phyloP scores from a whole-genome alignment of 148 eudicot genomes.

The Beta vulgaris region DNA sequence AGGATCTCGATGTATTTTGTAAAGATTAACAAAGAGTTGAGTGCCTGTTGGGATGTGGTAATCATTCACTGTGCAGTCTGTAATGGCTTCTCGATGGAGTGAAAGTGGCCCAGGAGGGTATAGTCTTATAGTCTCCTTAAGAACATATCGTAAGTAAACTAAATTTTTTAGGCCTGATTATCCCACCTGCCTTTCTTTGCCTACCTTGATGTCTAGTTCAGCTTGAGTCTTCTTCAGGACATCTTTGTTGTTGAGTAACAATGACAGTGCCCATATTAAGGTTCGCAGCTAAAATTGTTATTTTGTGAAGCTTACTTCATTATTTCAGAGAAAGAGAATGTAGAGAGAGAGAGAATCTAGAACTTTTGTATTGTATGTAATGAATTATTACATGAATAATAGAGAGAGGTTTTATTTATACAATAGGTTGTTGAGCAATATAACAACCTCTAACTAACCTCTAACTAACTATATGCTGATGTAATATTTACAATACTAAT shows the following conservation, averaged over 20 bases:
- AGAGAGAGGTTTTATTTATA: too few species aligned
- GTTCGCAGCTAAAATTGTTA: too few species aligned
- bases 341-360: too few species aligned
- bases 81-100: conserved; percentile 13
- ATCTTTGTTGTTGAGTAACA: conserved; percentile 26
- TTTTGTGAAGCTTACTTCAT: too few species aligned
- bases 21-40: conserved; percentile 12
- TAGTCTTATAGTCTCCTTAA: conserved; percentile 18
- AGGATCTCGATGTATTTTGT: conserved; percentile 27
- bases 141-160: conserved; percentile 20
- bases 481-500: too few species aligned
- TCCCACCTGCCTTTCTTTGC: conserved; percentile 24
- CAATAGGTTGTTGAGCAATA: too few species aligned
- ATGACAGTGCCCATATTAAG: conserved; percentile 29
- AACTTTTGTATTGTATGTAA: too few species aligned
- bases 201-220: conserved; percentile 28
- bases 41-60: conserved; percentile 22
- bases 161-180: conserved; percentile 21
- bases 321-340: too few species aligned
- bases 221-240: conserved; percentile 25
- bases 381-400: too few species aligned
- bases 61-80: conserved; percentile 18
- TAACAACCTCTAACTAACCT: too few species aligned
- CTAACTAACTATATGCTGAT: too few species aligned
- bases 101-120: conserved; percentile 19